Evolutionary conservation across 495 filamentous ascomycete species (phyloP).

Genomic region (Talaromyces adpressus): DNA sequence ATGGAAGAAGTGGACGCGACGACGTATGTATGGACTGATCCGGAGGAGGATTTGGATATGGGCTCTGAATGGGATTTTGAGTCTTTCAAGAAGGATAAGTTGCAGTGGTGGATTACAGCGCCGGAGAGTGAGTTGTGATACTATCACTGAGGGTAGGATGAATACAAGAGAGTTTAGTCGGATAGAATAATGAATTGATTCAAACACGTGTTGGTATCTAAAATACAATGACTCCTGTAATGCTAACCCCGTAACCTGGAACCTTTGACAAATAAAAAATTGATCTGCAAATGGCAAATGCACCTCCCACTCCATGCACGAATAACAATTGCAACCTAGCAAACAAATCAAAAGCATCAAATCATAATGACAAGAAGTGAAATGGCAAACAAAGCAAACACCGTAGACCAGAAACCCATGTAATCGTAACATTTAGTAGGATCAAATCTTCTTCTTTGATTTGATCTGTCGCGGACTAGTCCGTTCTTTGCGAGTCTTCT

Average conservation of each 20-base stretch:
- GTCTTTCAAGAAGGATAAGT: conserved; percentile 61
- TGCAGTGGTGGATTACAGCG: conserved; percentile 44
- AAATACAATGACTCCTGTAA: conserved; percentile 7
- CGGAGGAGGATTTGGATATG: conserved; percentile 45
- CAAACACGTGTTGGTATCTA: conserved; percentile 18
- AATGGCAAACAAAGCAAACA: neutral
- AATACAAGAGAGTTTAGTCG: conserved; percentile 7
- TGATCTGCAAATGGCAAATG: neutral
- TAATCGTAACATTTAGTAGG: neutral
- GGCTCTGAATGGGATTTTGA: conserved; percentile 75
- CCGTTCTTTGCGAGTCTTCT: neutral
- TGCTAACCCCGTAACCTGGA: neutral
- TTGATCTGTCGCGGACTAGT: neutral
- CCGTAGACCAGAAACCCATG: neutral
- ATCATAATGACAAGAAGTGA: neutral
- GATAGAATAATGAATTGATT: conserved; percentile 5
- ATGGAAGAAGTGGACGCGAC: conserved; percentile 53
- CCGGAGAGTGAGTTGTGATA: conserved; percentile 33
- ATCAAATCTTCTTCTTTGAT: neutral
- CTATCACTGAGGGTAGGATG: neutral
- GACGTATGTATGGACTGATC: conserved; percentile 70
- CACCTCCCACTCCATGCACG: neutral
- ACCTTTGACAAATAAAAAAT: neutral
- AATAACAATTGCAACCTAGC: neutral
- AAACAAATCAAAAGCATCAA: neutral